These are phyloP conservation scores for Chenopodium formosanum DNA, from an alignment of 148 eudicot species.

Conservation along the genomic window DNA sequence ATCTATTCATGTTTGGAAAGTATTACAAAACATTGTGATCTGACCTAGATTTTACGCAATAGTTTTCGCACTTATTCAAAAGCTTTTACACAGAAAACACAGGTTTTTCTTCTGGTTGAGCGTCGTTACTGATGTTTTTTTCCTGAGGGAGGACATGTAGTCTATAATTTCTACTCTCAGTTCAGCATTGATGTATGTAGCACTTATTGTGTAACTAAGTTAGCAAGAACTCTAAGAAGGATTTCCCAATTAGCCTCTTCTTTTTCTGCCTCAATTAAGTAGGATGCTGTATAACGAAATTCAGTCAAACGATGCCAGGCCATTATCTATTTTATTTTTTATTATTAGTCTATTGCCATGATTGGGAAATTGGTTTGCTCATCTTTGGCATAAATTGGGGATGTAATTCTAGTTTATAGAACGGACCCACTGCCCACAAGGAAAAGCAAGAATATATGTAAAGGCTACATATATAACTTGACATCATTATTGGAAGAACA, in stretches of 20 bases:
- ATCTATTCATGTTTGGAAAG: conserved; percentile 17
- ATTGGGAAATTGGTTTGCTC: background rate
- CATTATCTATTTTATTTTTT: too few species aligned
- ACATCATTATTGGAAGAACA: conserved; percentile 8
- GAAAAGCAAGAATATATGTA: background rate
- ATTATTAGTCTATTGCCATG: too few species aligned
- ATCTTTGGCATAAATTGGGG: background rate
- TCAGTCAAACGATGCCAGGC: too few species aligned
- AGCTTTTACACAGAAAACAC: background rate
- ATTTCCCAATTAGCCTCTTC: too few species aligned
- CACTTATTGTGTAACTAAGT: background rate
- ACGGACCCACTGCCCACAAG: conserved; percentile 27
- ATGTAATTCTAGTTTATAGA: background rate
- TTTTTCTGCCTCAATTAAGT: too few species aligned
- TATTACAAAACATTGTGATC: conserved; percentile 2
- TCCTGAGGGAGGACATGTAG: background rate
- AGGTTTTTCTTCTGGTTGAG: background rate
- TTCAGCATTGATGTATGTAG: background rate
- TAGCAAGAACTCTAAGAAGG: background rate
- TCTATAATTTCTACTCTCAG: background rate
- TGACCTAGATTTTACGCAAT: conserved; percentile 7
- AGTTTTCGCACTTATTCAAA: background rate
- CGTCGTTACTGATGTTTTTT: background rate
- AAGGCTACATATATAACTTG: conserved; percentile 14
- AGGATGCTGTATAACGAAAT: too few species aligned